These are phyloP conservation scores for Thalassiosira livingstoniorum DNA, from an alignment of 352 stramenopile genomes.

Conservation along the genomic window DNA sequence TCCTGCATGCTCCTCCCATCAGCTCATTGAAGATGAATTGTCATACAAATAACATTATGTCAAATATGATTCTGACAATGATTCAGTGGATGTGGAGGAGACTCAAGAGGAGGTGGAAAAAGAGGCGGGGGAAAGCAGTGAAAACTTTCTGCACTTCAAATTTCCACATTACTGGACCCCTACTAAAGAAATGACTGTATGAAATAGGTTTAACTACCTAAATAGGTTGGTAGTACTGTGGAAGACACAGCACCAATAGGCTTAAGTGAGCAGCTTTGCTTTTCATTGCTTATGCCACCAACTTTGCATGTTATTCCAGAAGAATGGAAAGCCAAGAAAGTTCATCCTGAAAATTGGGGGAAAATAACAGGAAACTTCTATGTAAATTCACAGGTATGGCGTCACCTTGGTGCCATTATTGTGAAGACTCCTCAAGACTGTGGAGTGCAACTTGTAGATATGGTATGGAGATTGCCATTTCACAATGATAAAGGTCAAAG, in stretches of 20 bases:
- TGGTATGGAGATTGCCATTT: slow-evolving; percentile 46
- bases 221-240: slow-evolving; percentile 24
- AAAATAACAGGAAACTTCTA: slow-evolving; percentile 23
- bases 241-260: slow-evolving; percentile 14
- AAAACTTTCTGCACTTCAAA: not conserved
- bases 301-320: not conserved
- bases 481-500: not conserved
- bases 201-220: slow-evolving; percentile 34
- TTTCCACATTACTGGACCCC: not conserved
- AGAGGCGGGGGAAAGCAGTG: not conserved
- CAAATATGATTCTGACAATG: slow-evolving; percentile 3
- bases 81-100: not conserved
- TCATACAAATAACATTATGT: too few relatives aligned
- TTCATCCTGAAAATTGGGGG: slow-evolving; percentile 10
- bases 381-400: slow-evolving; percentile 42
- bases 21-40: slow-evolving; percentile 14
- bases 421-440: not conserved
- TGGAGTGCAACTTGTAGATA: slow-evolving; percentile 18
- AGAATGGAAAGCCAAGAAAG: not conserved
- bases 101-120: not conserved
- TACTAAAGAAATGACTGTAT: not conserved
- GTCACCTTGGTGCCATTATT: slow-evolving; percentile 35
- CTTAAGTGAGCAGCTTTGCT: slow-evolving; percentile 5
- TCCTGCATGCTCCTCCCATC: too few relatives aligned
- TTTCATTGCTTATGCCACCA: slow-evolving; percentile 44